Base-by-base conservation (phyloP, 305 asterid species). In the Solanum aculeatissimum region DNA sequence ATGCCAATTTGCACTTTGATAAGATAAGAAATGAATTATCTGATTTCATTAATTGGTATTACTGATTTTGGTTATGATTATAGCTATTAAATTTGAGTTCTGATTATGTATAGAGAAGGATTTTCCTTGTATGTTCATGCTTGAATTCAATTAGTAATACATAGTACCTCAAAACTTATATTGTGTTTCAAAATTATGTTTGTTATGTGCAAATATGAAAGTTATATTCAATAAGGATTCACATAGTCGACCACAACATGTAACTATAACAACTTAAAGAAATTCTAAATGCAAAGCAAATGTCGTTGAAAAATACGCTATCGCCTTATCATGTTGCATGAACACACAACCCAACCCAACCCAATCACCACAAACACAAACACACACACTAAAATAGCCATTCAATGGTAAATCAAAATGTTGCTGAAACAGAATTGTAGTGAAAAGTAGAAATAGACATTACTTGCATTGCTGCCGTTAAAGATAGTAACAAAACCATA, bases 11-110 rank as follows among this genome's bases (percentile, higher is more conserved):
- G 32, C 32, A 29, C 32, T 29, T 29, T 29, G 32, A 29, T 29
- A 29, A 1, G 32, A 29, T 29, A 29, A 29, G 32, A 29, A n/a
- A n/a, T n/a, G n/a, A n/a, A n/a, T n/a, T n/a, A n/a, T n/a, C n/a
- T n/a, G n/a, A n/a, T n/a, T n/a, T n/a, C n/a, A n/a, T n/a, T 96
- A 98, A 94, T 96, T 84, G 98, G 99, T 51, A 83, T 96, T 87
- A 91, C 98, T 74, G 98, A 93, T 88, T 95, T 96, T 86, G 87
- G 91, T 21, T 92, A 93, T 85, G 94, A 93, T 29, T 95, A 94
- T 91, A 87, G 87, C 75, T 90, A 92, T 82, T 95, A 87, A 89
- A 58, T 66, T 75, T 40, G 5, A 16, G 5, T 35, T 75, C 10
- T 18, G 14, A 9, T 49, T 0, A 0, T 51, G 0, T 53, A 9